phyloP scores from a whole-genome alignment of 2,329 filamentous ascomycete genomes.

The Botryotinia narcissicola region DNA sequence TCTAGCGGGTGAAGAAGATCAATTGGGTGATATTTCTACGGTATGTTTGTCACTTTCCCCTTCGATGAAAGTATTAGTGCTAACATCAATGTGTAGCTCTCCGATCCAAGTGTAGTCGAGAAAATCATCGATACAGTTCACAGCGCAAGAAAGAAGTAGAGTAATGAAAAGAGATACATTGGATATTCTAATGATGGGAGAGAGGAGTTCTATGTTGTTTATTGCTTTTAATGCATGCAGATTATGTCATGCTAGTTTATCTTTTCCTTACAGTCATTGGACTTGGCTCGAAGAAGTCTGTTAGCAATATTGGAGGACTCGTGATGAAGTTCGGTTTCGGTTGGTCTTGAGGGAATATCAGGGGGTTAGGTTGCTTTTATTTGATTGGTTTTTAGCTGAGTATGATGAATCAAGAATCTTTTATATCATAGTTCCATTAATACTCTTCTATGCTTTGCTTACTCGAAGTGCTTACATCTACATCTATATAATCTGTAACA shows the following conservation, averaged over 20 bases:
- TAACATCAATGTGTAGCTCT: conserved; percentile 56
- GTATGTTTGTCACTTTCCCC: conserved; percentile 44
- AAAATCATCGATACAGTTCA: conserved; percentile 80
- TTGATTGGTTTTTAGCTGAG: neutral
- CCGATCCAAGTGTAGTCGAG: conserved; percentile 83
- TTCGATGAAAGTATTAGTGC: conserved; percentile 21
- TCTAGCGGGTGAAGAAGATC: conserved; percentile 92
- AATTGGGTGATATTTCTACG: conserved; percentile 88
- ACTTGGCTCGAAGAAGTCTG: neutral
- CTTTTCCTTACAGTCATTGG: neutral
- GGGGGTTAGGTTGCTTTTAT: neutral
- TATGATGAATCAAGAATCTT: neutral
- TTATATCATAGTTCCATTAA: neutral
- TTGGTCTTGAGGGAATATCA: neutral
- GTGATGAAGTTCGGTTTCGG: neutral
- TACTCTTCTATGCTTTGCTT: neutral
- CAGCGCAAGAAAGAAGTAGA: conserved; percentile 34
- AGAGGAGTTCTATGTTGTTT: neutral
- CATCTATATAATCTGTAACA: neutral
- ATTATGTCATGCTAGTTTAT: neutral
- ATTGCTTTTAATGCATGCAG: neutral
- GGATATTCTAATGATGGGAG: neutral
- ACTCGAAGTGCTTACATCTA: neutral
- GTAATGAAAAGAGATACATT: neutral
- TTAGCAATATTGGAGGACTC: neutral